A percentile compares a stretch with the other conserved stretches of the same genome.
phyloP scores from a whole-genome alignment of 176 grass and related monocot genomes.

The Thinopyrum elongatum region DNA sequence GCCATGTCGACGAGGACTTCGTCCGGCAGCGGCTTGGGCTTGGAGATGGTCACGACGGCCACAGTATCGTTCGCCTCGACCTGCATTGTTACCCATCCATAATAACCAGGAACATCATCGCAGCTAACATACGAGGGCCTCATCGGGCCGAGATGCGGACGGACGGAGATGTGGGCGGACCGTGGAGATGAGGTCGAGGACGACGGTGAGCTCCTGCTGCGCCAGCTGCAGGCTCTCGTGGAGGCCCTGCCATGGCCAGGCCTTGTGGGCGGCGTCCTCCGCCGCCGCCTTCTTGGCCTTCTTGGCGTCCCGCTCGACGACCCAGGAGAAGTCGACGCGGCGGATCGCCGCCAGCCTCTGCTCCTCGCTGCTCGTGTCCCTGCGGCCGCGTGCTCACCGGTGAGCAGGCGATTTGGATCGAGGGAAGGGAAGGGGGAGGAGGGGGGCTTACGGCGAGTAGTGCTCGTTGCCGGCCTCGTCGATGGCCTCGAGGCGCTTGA shows the following conservation, averaged over 20 bases:
- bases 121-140: background rate
- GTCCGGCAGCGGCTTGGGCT: conserved; percentile 74
- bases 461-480: conserved; percentile 93
- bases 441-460: conserved; percentile 60
- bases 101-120: background rate
- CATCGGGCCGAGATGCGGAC: background rate
- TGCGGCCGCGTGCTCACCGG: conserved; percentile 5
- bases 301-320: conserved; percentile 74
- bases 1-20: conserved; percentile 79
- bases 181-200: conserved; percentile 88
- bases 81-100: conserved; percentile 38
- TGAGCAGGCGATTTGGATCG: background rate
- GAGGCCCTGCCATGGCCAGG: conserved; percentile 80
- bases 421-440: background rate
- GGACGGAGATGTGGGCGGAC: conserved; percentile 41
- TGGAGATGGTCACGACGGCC: conserved; percentile 64
- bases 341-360: conserved; percentile 70
- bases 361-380: conserved; percentile 75
- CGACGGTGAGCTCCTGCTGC: conserved; percentile 76
- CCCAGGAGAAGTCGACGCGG: conserved; percentile 75
- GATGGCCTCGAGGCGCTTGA: conserved; percentile 82
- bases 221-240: conserved; percentile 78
- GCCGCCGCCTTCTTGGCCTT: conserved; percentile 57
- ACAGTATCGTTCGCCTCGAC: conserved; percentile 90
- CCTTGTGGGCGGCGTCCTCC: conserved; percentile 52